These are phyloP conservation scores for Stipa capillata DNA, from an alignment of 176 grass and related monocot species.

Conservation along the genomic window DNA sequence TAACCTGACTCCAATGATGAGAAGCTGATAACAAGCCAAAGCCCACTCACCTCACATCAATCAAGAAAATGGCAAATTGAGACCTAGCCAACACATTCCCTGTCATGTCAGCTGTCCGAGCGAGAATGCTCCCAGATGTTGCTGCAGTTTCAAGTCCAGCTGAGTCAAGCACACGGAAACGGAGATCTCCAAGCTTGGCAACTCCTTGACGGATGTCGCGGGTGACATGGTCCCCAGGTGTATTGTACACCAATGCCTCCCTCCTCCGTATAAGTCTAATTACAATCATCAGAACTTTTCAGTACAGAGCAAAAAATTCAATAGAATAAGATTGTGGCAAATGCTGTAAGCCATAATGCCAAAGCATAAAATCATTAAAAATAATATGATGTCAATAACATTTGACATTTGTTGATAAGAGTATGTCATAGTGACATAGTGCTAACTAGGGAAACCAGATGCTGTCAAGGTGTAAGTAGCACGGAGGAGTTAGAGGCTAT, in stretches of 20 bases:
- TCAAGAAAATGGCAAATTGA: slow-evolving; percentile 91
- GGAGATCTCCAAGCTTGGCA: slow-evolving; percentile 87
- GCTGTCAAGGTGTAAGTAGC: not conserved
- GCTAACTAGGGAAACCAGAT: not conserved
- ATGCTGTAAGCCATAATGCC: not conserved
- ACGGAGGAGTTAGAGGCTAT: not conserved
- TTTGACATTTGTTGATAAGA: not conserved
- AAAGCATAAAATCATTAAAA: not conserved
- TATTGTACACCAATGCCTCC: slow-evolving; percentile 96
- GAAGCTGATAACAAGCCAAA: slow-evolving; percentile 8
- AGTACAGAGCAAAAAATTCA: not conserved
- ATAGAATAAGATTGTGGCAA: not conserved
- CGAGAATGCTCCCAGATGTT: slow-evolving; percentile 83
- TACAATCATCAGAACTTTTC: not conserved
- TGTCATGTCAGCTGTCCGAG: slow-evolving; percentile 79
- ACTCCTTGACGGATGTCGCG: slow-evolving; percentile 85
- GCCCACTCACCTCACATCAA: slow-evolving; percentile 75
- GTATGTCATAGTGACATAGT: slow-evolving; percentile 3
- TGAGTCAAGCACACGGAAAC: slow-evolving; percentile 85
- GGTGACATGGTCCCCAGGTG: slow-evolving; percentile 91
- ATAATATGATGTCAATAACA: not conserved
- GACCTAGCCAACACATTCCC: slow-evolving; percentile 72
- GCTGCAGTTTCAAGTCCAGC: slow-evolving; percentile 89
- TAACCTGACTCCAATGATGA: not conserved
- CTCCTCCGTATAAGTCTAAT: slow-evolving; percentile 79